Percentiles rank a stretch among this genome's conserved stretches.
Conservation (phyloP, 78 protist species). For the Paulinella micropora region DNA sequence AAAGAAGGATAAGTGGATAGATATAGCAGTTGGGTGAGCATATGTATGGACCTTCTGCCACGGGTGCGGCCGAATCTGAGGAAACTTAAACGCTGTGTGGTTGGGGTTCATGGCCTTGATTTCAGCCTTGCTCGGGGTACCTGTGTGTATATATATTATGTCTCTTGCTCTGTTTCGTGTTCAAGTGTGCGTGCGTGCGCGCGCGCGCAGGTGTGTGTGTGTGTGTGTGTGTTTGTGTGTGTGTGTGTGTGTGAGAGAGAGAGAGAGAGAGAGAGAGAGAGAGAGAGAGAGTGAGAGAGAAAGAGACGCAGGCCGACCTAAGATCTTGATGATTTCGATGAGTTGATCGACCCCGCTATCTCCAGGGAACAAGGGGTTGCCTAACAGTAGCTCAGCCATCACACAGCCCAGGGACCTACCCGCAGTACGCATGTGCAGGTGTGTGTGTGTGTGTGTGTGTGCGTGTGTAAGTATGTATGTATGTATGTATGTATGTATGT, state of each 20-base stretch:
- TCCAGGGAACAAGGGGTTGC: conserved; percentile 84
- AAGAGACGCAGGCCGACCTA: too few relatives aligned
- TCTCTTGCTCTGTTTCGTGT: not conserved
- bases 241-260: too few relatives aligned
- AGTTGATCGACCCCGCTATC: conserved; percentile 85
- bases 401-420: conserved; percentile 84
- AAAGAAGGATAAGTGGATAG: too few relatives aligned
- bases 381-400: conserved; percentile 78
- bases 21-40: too few relatives aligned
- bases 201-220: too few relatives aligned
- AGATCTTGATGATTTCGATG: conserved; percentile 89
- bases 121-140: conserved; percentile 46
- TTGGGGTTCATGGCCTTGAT: conserved; percentile 50
- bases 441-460: too few relatives aligned
- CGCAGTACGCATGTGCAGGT: too few relatives aligned
- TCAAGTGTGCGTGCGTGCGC: not conserved
- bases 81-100: conserved; percentile 45
- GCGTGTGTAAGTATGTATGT: too few relatives aligned
- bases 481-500: too few relatives aligned
- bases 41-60: conserved; percentile 21
- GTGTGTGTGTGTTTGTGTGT: too few relatives aligned
- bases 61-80: conserved; percentile 34
- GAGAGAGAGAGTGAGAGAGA: too few relatives aligned
- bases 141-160: conserved; percentile 13
- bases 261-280: too few relatives aligned